A percentile compares a stretch with the other conserved stretches of the same genome.
These are phyloP conservation scores for Paecilomyces formosus DNA, from an alignment of 2,329 filamentous ascomycete species.

Conservation along the genomic window DNA sequence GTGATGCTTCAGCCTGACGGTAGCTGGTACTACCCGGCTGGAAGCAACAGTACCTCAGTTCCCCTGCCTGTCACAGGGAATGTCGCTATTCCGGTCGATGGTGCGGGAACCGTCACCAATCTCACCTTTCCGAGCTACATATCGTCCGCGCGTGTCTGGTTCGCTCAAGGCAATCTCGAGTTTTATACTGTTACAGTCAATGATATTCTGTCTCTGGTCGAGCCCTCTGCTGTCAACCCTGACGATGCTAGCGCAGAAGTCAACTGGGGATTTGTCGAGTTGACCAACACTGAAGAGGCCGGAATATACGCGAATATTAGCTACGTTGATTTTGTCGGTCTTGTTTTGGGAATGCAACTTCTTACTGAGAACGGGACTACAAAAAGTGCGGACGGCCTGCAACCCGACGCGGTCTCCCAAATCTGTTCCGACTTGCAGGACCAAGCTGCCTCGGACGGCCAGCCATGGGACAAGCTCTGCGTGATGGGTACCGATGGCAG, in stretches of 20 bases:
- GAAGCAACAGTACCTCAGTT: constrained; percentile 19
- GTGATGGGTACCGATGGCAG: constrained; percentile 28
- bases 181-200: constrained; percentile 36
- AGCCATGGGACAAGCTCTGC: constrained; percentile 48
- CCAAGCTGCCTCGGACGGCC: constrained; percentile 41
- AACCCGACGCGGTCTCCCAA: constrained; percentile 38
- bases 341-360: constrained; percentile 48
- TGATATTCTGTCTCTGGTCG: constrained; percentile 34
- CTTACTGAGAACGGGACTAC: constrained; percentile 38
- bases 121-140: constrained; percentile 37
- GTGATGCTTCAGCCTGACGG: constrained; percentile 41
- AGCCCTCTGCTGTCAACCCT: constrained; percentile 42
- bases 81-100: constrained; percentile 38
- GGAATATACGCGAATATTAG: constrained; percentile 43
- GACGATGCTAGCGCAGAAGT: constrained; percentile 37
- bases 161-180: constrained; percentile 34
- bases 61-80: constrained; percentile 32
- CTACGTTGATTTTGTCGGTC: constrained; percentile 46
- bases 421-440: constrained; percentile 40
- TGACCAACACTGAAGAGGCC: constrained; percentile 36
- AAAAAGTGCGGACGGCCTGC: constrained; percentile 45
- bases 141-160: constrained; percentile 39
- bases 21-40: constrained; percentile 36
- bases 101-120: constrained; percentile 28
- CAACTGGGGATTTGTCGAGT: constrained; percentile 46